These are phyloP conservation scores for Cajanus cajan DNA, from an alignment of 306 rosid genomes.

Conservation along the genomic window DNA sequence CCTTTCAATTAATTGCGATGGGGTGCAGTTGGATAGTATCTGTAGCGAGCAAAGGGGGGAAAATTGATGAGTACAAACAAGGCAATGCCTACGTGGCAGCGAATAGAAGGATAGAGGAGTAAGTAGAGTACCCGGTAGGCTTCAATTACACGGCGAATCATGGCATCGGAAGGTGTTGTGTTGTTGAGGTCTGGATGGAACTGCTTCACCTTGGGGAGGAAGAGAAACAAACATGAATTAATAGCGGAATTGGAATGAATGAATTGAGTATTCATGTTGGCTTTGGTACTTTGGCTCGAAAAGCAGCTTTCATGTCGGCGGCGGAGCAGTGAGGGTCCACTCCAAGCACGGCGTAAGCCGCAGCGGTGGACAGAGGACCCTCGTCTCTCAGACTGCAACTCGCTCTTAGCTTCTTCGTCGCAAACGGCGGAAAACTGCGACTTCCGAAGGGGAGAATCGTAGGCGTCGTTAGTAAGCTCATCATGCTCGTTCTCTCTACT, in stretches of 20 bases:
- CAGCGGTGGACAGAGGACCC: conserved; percentile 44
- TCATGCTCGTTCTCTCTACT: conserved; percentile 41
- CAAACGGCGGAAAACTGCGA: conserved; percentile 21
- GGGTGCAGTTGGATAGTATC: conserved; percentile 72
- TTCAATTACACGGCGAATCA: conserved; percentile 85
- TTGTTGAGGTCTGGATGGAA: conserved; percentile 80
- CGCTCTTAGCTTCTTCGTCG: conserved; percentile 20
- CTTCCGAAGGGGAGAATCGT: conserved; percentile 38
- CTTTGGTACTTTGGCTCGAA: conserved; percentile 65
- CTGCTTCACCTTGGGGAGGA: conserved; percentile 72
- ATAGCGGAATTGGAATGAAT: background rate
- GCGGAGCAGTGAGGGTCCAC: conserved; percentile 60
- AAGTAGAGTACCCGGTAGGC: conserved; percentile 64
- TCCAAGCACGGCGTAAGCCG: conserved; percentile 70
- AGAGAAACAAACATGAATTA: background rate
- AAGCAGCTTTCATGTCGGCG: conserved; percentile 74
- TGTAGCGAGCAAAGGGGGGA: conserved; percentile 31
- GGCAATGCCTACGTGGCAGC: background rate
- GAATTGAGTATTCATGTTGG: background rate
- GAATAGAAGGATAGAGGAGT: background rate
- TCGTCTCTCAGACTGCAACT: conserved; percentile 36
- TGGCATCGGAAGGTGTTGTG: conserved; percentile 44
- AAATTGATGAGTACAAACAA: background rate
- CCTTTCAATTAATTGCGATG: conserved; percentile 70
- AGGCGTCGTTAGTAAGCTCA: conserved; percentile 8